These are phyloP conservation scores for Diaporthe ilicicola DNA, from an alignment of 2,329 filamentous ascomycete species.

Conservation along the genomic window DNA sequence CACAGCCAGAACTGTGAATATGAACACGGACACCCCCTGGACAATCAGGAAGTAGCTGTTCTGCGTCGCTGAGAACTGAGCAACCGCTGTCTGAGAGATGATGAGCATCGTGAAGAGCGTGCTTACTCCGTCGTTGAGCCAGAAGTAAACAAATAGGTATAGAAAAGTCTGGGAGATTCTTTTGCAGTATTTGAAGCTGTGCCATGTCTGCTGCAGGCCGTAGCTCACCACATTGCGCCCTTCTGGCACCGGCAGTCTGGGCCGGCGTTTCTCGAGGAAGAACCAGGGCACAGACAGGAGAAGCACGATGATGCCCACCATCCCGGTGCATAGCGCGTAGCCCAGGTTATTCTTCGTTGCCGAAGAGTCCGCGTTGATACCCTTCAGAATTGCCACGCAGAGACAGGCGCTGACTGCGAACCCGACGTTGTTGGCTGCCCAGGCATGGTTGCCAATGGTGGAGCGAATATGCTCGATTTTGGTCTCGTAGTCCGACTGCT, in stretches of 20 bases:
- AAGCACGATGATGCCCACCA: neutral
- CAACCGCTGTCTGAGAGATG: neutral
- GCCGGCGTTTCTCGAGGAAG: neutral
- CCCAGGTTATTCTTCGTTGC: neutral
- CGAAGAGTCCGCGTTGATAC: neutral
- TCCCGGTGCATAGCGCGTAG: neutral
- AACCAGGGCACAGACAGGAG: neutral
- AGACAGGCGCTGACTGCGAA: constrained; percentile 9
- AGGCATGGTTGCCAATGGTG: constrained; percentile 9
- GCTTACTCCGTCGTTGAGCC: neutral
- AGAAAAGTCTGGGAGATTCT: neutral
- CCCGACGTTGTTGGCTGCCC: constrained; percentile 12
- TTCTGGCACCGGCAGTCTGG: neutral
- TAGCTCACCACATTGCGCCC: neutral
- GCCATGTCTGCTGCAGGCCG: neutral
- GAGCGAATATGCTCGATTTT: constrained; percentile 5
- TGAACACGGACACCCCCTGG: neutral
- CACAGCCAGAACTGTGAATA: neutral
- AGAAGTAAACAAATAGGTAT: constrained; percentile 13
- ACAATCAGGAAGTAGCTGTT: constrained; percentile 17
- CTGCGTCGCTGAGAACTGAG: neutral
- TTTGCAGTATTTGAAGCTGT: constrained; percentile 3
- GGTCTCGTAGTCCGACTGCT: neutral
- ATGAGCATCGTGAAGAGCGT: neutral
- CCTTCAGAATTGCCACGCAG: neutral